Evolutionary conservation across 768 basidiomycete genomes (phyloP), one percentile per base, ranked within the genome.

Genomic region (Boletus sp.): DNA sequence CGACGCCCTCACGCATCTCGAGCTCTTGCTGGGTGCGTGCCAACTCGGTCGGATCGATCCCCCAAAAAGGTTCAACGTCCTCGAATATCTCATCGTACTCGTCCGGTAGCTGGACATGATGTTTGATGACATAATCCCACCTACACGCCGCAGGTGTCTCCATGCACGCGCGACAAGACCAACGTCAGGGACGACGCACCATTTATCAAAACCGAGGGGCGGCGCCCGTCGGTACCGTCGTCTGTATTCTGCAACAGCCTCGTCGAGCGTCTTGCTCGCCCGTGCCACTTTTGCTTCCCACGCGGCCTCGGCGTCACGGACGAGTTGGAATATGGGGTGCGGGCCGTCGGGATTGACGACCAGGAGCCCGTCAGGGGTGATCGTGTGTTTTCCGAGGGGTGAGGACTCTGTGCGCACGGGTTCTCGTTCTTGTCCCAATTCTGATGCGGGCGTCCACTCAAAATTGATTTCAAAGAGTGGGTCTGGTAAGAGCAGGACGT

Each of bases 251-350:
- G 56, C 54, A 0, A 76, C 71, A 0, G 78, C 79, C 47, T 74
- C 64, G 1, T 65, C 65, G 7, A 79, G 63, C 0, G 75, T 75
- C 29, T 51, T 71, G 47, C 78, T 79, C 28, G 73, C 75, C 1
- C 67, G 67, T 0, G 60, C 57, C 2, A 62, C 52, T 62, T 77
- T 77, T 1, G 55, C 60, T 1, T 66, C 58, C 80, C 80, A 81
- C 20, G 64, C 63, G 1, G 56, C 36, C 55, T 77, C 71, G 0
- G 77, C 77, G 14, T 69, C 58, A 30, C 56, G 59, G 15, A 80
- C 76, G 28, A 82, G 66, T 41, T 75, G 73, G 47, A 73, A 72
- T n/a, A 82, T 76, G 1, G 80, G 80, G 59, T 82, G 78, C 1
- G 69, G 61, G 0, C 72, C 76, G 5, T 68, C 45, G 0, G 68